Base-by-base conservation (phyloP, 176 grass and related monocot genomes). In the Zoysia pacifica region DNA sequence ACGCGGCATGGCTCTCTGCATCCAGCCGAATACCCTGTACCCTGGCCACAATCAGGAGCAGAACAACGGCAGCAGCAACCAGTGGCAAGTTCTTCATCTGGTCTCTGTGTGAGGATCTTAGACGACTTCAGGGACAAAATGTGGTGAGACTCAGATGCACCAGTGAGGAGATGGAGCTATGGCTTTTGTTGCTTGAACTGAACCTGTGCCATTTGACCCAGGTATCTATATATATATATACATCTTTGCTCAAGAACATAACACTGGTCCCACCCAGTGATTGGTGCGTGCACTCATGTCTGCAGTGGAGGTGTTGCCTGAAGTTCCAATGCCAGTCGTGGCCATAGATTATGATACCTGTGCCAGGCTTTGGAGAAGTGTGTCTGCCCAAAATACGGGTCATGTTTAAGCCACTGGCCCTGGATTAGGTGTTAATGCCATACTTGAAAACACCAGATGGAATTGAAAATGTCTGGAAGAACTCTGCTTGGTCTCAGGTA, bases 1-100 rank as follows among this genome's bases (percentile, higher is more conserved):
- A 86, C 48, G 79, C 79, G 42, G 75, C 76, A 7, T 77, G 59
- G 41, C 75, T 81, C 59, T 64, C 91, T 39, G 81, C 61, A 35
- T 94, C 91, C 77, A 91, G 47, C 73, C 91, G 79, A 49, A 94
- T 91, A 59, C 91, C 75, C 67, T 89, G 73, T 6, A 67, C 78
- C 13, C 60, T 78, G 11, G 67, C 73, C 51, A 44, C 62, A 72
- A 69, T 48, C 60, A 89, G 73, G 15, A 89, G 69, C 51, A 85
- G 78, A 78, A 73, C 15, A 12, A 86, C 5, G 60, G 58, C 44
- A 11, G 61, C 8, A 3, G 46, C 67, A 18, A 19, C 67, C 78
- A 65, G 1, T 5, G 51, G 14, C 67, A 78, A 36, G 1, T 9
- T 62, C 61, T 82, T 85, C 67, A 86, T 89, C n/a, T 62, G 46